A percentile compares a stretch with the other conserved stretches of the same genome.
Conservation (phyloP, 2,329 filamentous ascomycete species). For the Aspergillus proliferans region DNA sequence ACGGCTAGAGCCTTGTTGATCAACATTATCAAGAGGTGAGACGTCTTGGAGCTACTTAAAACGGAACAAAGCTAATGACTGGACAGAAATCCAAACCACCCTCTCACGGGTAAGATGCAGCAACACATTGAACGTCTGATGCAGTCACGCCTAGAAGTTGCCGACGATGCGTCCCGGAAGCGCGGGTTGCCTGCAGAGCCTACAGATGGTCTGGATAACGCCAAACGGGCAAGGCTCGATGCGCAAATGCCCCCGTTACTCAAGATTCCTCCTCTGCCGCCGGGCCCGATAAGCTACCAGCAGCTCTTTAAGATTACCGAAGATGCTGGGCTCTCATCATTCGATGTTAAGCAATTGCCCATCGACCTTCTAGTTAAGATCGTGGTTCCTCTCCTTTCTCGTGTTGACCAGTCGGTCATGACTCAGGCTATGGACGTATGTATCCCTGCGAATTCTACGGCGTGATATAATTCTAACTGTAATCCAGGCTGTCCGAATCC, state of each 20-base stretch:
- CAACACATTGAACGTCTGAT: slow-evolving; percentile 78
- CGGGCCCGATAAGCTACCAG: slow-evolving; percentile 70
- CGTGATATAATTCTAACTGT: slow-evolving; percentile 1
- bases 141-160: slow-evolving; percentile 68
- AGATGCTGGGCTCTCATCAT: slow-evolving; percentile 66
- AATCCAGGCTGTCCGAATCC: slow-evolving; percentile 32
- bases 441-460: background rate
- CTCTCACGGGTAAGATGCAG: slow-evolving; percentile 70
- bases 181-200: slow-evolving; percentile 65
- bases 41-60: background rate
- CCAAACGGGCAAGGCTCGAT: slow-evolving; percentile 74
- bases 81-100: slow-evolving; percentile 69
- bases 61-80: slow-evolving; percentile 14
- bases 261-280: slow-evolving; percentile 63
- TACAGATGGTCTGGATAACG: slow-evolving; percentile 62
- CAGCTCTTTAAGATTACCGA: slow-evolving; percentile 81
- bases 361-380: slow-evolving; percentile 71
- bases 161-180: slow-evolving; percentile 73
- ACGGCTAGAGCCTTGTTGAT: slow-evolving; percentile 78
- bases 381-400: slow-evolving; percentile 68
- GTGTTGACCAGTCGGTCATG: slow-evolving; percentile 63
- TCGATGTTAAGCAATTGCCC: slow-evolving; percentile 77
- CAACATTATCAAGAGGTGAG: slow-evolving; percentile 70
- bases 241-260: slow-evolving; percentile 43
- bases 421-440: slow-evolving; percentile 66